Evolutionary conservation across 257 asterid species (phyloP).

Genomic region (Nicotiana sylvestris): DNA sequence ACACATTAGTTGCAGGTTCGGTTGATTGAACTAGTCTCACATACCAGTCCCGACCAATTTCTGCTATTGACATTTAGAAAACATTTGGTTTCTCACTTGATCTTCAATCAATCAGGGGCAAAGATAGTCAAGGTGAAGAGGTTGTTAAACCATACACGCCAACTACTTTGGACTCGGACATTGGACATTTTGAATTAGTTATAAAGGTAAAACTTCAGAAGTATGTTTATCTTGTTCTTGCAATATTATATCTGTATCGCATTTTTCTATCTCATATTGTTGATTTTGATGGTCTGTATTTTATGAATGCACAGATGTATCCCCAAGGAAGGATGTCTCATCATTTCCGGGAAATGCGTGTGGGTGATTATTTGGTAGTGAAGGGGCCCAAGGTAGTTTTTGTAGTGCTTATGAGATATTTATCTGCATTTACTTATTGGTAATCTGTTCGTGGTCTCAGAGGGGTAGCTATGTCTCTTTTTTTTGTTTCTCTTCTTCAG

Average conservation of each 20-base stretch:
- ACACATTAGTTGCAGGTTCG: conserved; percentile 93
- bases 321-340: conserved; percentile 99
- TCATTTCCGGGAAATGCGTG: conserved; percentile 90
- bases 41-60: not conserved
- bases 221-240: not conserved
- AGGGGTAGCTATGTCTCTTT: not conserved
- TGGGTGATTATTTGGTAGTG: conserved; percentile 79
- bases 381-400: conserved; percentile 92
- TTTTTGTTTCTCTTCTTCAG: not conserved
- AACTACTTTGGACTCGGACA: conserved; percentile 93
- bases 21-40: conserved; percentile 16
- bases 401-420: not conserved
- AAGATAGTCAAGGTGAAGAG: conserved; percentile 93
- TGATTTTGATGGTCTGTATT: conserved; percentile 13
- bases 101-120: conserved; percentile 59
- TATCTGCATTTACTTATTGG: not conserved
- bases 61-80: not conserved
- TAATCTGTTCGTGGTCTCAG: not conserved
- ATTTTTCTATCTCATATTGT: conserved; percentile 11
- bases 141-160: conserved; percentile 97
- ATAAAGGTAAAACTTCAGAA: conserved; percentile 56
- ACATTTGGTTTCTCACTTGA: conserved; percentile 5
- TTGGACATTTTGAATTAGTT: conserved; percentile 88
- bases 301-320: conserved; percentile 62
- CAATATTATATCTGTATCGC: not conserved